Evolutionary conservation across 2,329 filamentous ascomycete species (phyloP), one percentile per base, ranked within the genome.

Genomic region (Stylonectria norvegica): DNA sequence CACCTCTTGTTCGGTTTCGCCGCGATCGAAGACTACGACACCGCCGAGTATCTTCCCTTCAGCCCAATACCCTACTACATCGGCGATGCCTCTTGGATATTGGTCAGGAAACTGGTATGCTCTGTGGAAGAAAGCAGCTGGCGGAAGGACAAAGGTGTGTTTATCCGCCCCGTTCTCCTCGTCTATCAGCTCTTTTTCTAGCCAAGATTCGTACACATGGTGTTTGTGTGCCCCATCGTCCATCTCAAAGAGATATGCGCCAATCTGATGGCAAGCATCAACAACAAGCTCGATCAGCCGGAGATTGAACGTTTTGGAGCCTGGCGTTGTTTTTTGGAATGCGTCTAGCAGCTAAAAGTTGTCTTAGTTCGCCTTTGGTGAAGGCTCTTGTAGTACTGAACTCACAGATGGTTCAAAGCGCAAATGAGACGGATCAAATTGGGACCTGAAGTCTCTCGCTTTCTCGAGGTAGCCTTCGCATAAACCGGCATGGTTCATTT

Each of bases 11-110:
- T 47, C 52, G 19, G 37, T 42, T 20, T 51, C 32, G 9, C 52
- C 50, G 16, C 60, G 41, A 34, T 62, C 54, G 40, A 62, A 62
- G 2, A 61, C 28, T 5, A 56, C 40, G 3, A 63, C 59, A 5
- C 58, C 59, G 9, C 56, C 58, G 20, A 62, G 45, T 34, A 61
- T 56, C 20, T 54, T 45, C 8, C 43, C 43, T 38, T 62, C 57
- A 7, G 55, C 57, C 59, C 54, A 61, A 36, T 59, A 62, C 8
- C 51, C 59, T 11, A 49, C 51, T 12, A 52, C 28, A 40, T 55
- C 50, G 12, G 50, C 45, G 20, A 49, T 10, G 7, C 52, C 50
- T 30, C 44, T 36, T 5, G 53, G 49, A 31, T 63, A 66, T 19
- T 60, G 56, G 6, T 60, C 47, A 12, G 16, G 28, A 48, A 40